phyloP scores from a whole-genome alignment of 2,329 filamentous ascomycete species.

The Clarireedia paspali region DNA sequence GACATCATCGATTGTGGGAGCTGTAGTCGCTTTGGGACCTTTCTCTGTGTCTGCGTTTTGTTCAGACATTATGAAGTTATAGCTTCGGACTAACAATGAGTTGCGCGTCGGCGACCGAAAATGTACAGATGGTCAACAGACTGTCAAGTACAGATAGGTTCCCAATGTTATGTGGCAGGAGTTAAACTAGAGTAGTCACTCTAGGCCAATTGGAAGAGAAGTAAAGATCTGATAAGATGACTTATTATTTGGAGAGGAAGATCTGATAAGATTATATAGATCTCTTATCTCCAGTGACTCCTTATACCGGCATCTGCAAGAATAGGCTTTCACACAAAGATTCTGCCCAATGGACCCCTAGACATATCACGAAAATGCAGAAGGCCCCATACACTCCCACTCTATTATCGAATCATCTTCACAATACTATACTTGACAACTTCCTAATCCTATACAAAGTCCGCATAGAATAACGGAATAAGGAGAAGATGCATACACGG shows the following conservation, averaged over 20 bases:
- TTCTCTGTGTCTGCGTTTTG: background rate
- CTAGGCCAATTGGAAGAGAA: background rate
- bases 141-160: background rate
- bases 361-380: no score
- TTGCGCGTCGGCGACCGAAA: background rate
- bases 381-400: no score
- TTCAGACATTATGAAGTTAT: background rate
- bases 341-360: background rate
- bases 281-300: background rate
- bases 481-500: background rate
- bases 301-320: background rate
- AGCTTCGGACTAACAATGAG: background rate
- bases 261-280: slow-evolving; percentile 2
- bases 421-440: background rate
- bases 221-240: background rate
- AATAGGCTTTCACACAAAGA: background rate
- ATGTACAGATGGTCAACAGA: background rate
- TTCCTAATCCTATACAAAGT: background rate
- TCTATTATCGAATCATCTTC: background rate
- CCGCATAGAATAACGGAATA: background rate
- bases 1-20: slow-evolving; percentile 1
- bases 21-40: background rate
- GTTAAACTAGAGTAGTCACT: no score
- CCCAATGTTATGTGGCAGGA: background rate
- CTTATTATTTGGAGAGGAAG: background rate